Percentiles rank a stretch among this genome's conserved stretches.
Conservation (phyloP, 192 early-diverging fungal species). For the Rhizoclosmatium globosum region DNA sequence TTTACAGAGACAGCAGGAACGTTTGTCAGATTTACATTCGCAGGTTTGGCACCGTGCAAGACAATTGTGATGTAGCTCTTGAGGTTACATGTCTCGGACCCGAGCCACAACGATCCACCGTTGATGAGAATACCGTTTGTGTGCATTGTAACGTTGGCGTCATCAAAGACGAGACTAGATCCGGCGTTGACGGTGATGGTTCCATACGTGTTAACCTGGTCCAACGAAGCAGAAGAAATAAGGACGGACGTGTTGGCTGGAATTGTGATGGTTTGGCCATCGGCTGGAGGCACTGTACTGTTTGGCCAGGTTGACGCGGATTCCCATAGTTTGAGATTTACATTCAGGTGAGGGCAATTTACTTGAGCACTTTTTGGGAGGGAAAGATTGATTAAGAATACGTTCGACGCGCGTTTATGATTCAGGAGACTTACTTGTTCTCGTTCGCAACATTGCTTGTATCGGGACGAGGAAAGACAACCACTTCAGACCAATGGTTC, state of each 20-base stretch:
- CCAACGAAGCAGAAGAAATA: not conserved
- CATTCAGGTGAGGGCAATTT: constrained; percentile 28
- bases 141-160: not conserved
- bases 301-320: constrained; percentile 28
- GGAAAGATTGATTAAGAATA: no score
- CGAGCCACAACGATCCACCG: constrained; percentile 4
- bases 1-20: constrained; percentile 10
- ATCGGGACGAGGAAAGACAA: constrained; percentile 33
- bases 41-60: constrained; percentile 32
- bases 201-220: not conserved
- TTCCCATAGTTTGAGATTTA: constrained; percentile 29
- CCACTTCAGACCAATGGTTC: constrained; percentile 41
- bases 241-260: constrained; percentile 9
- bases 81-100: constrained; percentile 31
- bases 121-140: constrained; percentile 9
- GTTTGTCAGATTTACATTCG: not conserved
- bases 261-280: constrained; percentile 16
- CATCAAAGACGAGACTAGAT: constrained; percentile 2
- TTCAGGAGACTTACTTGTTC: constrained; percentile 13
- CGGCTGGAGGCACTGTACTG: not conserved
- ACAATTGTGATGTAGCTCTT: constrained; percentile 24
- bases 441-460: constrained; percentile 10
- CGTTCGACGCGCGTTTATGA: no score
- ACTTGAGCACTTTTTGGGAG: not conserved
- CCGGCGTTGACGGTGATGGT: not conserved